Conservation (phyloP, 805 yeast species). For the Myxozyma lipomycoides region DNA sequence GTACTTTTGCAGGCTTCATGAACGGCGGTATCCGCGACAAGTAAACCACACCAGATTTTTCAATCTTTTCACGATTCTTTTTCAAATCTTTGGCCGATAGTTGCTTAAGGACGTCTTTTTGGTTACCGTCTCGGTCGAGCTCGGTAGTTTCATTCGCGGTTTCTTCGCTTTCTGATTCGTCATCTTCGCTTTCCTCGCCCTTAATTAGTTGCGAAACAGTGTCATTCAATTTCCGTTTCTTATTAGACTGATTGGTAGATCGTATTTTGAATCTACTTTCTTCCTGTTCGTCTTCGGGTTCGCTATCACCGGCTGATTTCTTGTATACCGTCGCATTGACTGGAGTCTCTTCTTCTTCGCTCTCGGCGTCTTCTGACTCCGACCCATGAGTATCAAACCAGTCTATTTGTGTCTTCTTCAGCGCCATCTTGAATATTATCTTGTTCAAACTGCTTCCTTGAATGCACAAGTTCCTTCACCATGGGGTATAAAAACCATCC, state of each 20-base stretch:
- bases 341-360: slow-evolving; percentile 30
- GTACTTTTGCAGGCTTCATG: slow-evolving; percentile 90
- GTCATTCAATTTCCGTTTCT: slow-evolving; percentile 6
- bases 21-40: slow-evolving; percentile 89
- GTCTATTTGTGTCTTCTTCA: slow-evolving; percentile 12
- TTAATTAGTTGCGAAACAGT: background rate
- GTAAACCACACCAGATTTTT: slow-evolving; percentile 88
- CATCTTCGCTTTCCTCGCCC: slow-evolving; percentile 32
- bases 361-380: slow-evolving; percentile 30
- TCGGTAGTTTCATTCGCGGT: slow-evolving; percentile 27
- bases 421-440: slow-evolving; percentile 1
- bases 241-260: slow-evolving; percentile 4
- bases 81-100: slow-evolving; percentile 36
- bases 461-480: no score
- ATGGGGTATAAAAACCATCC: no score
- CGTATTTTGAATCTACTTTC: slow-evolving; percentile 29
- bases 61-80: slow-evolving; percentile 45
- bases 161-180: slow-evolving; percentile 31
- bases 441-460: background rate
- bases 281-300: slow-evolving; percentile 23
- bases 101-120: slow-evolving; percentile 13
- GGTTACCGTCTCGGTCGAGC: slow-evolving; percentile 30
- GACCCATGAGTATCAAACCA: slow-evolving; percentile 28
- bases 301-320: slow-evolving; percentile 30
- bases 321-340: slow-evolving; percentile 18